Evolutionary conservation across 495 filamentous ascomycete species (phyloP), one percentile per base, ranked within the genome.

Genomic region (Aspergillus conjunctus): DNA sequence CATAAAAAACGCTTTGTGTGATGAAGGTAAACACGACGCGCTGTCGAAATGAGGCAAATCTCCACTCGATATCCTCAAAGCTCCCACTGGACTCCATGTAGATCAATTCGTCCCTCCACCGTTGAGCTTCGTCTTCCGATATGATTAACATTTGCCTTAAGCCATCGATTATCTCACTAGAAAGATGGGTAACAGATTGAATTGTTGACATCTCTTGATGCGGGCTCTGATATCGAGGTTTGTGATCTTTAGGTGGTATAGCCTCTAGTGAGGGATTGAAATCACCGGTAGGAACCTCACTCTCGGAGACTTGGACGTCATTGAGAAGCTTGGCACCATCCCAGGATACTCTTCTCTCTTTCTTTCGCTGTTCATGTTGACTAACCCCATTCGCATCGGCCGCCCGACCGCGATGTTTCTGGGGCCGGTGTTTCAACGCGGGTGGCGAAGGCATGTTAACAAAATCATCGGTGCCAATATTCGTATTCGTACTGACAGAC

Each of bases 1-100:
- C 82, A 62, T 88, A 88, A 68, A 90, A 93, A 3, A 92, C 71
- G 51, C 86, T 89, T 62, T 93, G 89, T 21, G 89, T 84, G 41
- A 87, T 76, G 68, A 93, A 94, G 4, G 76, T 64, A 46, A 77
- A 81, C 11, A 68, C 73, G 45, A 73, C 63, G 11, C 73, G 73
- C 55, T 79, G 77, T 6, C 68, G 70, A 32, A 62, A 44, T n/a
- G 75, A 73, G 32, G 76, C 75, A 66, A 71, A 73, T 17, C 58
- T 66, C 75, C 76, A 77, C 17, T 77, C 71, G 3, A 71, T 69
- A 44, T 74, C 67, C 15, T 80, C 76, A 41, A 76, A 77, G 32
- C 60, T 74, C 14, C 77, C 76, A 50, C 63, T 68, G 10, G 56
- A 69, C 44, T 80, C 71, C 41, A 80, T 77, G 26, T 68, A 66